These are phyloP conservation scores for Cyclotella baltica DNA, from an alignment of 108 stramenopile genomes.

Conservation along the genomic window DNA sequence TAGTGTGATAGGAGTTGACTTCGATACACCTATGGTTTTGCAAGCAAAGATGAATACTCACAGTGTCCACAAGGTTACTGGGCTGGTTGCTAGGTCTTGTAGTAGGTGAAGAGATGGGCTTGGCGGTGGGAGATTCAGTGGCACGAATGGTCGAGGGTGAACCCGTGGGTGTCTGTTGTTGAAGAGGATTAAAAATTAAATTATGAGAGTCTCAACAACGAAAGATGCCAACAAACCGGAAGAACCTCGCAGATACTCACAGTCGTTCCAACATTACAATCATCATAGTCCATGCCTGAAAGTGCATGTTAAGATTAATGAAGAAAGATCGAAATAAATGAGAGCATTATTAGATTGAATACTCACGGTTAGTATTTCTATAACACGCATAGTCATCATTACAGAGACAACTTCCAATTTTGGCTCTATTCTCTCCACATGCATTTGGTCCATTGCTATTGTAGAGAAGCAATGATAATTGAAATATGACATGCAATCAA, in stretches of 20 bases:
- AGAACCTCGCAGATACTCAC: neutral
- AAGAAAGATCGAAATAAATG: neutral
- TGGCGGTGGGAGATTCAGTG: too few relatives aligned
- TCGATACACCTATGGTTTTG: too few relatives aligned
- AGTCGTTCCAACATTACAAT: neutral
- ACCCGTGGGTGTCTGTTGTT: too few relatives aligned
- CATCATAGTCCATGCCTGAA: neutral
- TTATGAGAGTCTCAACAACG: neutral
- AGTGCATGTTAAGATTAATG: neutral
- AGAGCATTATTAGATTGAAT: neutral
- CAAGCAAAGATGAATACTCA: too few relatives aligned
- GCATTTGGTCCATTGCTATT: neutral
- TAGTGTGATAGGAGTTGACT: too few relatives aligned
- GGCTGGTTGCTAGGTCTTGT: too few relatives aligned
- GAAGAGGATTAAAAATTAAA: too few relatives aligned
- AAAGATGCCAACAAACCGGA: neutral
- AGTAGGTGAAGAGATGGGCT: too few relatives aligned
- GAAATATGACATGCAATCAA: neutral
- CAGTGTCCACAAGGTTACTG: too few relatives aligned
- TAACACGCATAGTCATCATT: neutral
- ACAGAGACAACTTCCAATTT: slow-evolving; percentile 1
- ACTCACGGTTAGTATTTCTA: neutral
- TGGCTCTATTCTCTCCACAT: neutral
- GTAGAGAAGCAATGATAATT: neutral
- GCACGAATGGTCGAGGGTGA: too few relatives aligned